phyloP scores from a whole-genome alignment of 768 basidiomycete species.

The Boletus tomentosulus region DNA sequence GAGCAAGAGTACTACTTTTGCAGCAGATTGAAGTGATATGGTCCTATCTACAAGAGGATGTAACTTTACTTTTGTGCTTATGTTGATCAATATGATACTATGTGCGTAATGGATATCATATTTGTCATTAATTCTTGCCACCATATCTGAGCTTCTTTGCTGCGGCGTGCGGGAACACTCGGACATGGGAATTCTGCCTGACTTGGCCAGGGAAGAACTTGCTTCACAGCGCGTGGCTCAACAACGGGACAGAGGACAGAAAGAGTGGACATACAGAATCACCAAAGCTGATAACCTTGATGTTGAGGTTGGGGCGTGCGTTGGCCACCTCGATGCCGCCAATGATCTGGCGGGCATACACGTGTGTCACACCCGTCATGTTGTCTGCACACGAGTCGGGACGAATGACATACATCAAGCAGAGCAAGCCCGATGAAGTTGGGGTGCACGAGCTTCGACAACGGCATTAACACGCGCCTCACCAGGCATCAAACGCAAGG shows the following conservation, averaged over 20 bases:
- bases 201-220: constrained; percentile 74
- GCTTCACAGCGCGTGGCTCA: constrained; percentile 4
- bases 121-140: no score
- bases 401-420: constrained; percentile 51
- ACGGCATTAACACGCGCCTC: no score
- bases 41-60: no score
- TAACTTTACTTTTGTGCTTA: no score
- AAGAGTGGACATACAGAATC: constrained; percentile 59
- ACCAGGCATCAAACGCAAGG: no score
- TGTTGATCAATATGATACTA: no score
- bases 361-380: constrained; percentile 82
- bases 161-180: constrained; percentile 44
- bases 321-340: constrained; percentile 87
- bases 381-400: constrained; percentile 85
- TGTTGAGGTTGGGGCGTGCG: constrained; percentile 90
- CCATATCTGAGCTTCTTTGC: no score
- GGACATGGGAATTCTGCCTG: constrained; percentile 24
- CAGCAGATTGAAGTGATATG: not conserved
- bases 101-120: no score
- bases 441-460: no score
- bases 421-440: no score
- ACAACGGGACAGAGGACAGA: not conserved
- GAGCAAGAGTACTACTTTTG: not conserved
- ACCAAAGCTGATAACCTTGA: constrained; percentile 85
- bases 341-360: constrained; percentile 81